Evolutionary conservation across 257 asterid species (phyloP), one percentile per base, ranked within the genome.

Genomic region (Haberlea rhodopensis): DNA sequence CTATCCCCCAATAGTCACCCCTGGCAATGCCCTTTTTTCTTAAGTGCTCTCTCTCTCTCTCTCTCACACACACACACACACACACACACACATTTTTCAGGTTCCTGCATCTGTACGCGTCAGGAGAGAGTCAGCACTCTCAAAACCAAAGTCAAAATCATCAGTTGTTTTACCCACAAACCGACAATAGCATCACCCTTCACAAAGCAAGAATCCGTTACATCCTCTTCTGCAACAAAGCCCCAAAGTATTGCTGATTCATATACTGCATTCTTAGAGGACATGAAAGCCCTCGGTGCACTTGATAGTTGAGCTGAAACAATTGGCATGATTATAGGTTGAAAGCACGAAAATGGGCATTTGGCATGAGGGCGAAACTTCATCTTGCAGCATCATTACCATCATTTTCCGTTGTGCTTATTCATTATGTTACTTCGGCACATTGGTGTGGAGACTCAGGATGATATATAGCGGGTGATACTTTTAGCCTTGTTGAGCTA

Each of bases 91-190:
- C n/a, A n/a, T 27, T 46, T 27, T 73, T 69, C 82, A 91, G 97
- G 82, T 91, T 78, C 97, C 97, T 63, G 96, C 97, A 64, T 90
- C 97, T 10, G 95, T 90, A 11, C 91, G 95, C 11, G 95, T 90
- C 43, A 84, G 87, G 79, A 82, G 97, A 82, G 97, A 90, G 71
- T 75, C 84, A 1, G 90, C 80, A 0, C 69, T 78, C 23, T 87
- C 89, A 46, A 88, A 86, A 80, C 60, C 89, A 8, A 90, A 85
- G 79, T 82, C 89, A 32, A 87, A 85, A 22, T 49, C 72, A 51
- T 13, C 65, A 1, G 62, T 76, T 31, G 73, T 26, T 20, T 45
- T 69, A 26, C 23, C 81, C 45, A 49, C 82, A 23, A 80, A 54
- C 69, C 73, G 75, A 62, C 96, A 5, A 63, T 71, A 21, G 73